Percentiles rank a stretch among this genome's conserved stretches.
phyloP scores from a whole-genome alignment of 257 asterid species.

The Solanum sejunctum region DNA sequence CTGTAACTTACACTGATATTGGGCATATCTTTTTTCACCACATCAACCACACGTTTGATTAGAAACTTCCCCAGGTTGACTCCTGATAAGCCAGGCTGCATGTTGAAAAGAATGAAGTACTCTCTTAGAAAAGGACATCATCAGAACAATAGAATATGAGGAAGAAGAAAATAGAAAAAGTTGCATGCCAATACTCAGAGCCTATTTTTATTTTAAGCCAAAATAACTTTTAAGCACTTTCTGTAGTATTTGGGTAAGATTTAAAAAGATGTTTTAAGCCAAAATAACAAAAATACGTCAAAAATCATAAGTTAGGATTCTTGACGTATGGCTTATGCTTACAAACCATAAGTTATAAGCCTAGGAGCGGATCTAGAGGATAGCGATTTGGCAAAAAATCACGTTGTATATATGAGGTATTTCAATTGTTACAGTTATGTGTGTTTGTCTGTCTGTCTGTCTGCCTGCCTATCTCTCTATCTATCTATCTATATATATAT shows the following conservation, averaged over 20 bases:
- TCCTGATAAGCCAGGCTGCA: slow-evolving; percentile 96
- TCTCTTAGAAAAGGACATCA: background rate
- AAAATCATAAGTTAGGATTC: background rate
- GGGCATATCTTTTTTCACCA: slow-evolving; percentile 86
- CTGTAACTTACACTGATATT: slow-evolving; percentile 49
- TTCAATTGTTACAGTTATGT: too few species aligned
- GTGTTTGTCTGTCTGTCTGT: too few species aligned
- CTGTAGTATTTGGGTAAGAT: background rate
- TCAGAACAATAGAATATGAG: background rate
- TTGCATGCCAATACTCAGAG: background rate
- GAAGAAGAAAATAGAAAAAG: background rate
- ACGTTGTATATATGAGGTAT: background rate
- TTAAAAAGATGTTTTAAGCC: background rate
- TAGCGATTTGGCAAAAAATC: background rate
- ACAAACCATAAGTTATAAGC: background rate
- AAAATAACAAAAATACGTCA: background rate
- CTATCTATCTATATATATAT: too few species aligned
- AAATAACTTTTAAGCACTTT: background rate
- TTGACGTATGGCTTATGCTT: background rate
- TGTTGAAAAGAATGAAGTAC: background rate
- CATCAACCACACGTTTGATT: slow-evolving; percentile 87
- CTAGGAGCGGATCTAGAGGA: background rate
- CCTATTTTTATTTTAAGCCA: background rate
- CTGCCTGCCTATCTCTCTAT: too few species aligned
- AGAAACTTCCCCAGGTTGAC: slow-evolving; percentile 90